Evolutionary conservation across 768 basidiomycete genomes (phyloP).

Genomic region (Amanita brunnescens): DNA sequence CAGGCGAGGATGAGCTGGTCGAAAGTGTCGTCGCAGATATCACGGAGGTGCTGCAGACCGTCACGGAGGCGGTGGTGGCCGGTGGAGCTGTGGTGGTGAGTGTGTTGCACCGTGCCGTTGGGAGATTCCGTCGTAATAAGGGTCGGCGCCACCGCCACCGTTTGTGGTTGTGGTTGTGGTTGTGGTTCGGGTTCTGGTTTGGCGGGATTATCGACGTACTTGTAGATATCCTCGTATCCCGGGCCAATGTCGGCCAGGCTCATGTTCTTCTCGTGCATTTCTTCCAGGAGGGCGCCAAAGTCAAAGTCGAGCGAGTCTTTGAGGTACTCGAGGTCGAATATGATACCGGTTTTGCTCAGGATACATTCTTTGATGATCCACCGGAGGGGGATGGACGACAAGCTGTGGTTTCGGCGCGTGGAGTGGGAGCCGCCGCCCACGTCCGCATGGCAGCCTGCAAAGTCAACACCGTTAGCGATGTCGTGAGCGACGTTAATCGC

Average conservation of each 20-base stretch:
- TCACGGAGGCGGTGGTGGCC: neutral
- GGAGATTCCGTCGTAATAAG: neutral
- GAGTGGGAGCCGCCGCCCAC: constrained; percentile 22
- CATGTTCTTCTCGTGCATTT: neutral
- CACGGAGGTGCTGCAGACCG: neutral
- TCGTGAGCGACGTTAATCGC: no score
- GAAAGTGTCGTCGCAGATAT: neutral
- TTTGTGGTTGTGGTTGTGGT: no score
- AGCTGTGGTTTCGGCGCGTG: constrained; percentile 12
- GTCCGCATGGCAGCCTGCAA: constrained; percentile 24
- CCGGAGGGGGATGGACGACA: constrained; percentile 32
- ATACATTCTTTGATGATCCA: constrained; percentile 56
- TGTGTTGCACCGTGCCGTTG: neutral
- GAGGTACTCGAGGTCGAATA: constrained; percentile 29
- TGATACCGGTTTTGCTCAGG: constrained; percentile 32
- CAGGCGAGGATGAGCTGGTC: neutral
- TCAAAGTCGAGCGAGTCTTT: constrained; percentile 20
- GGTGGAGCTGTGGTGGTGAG: neutral
- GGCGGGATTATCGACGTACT: neutral
- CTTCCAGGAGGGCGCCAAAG: neutral
- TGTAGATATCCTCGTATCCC: constrained; percentile 16
- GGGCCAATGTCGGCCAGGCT: neutral
- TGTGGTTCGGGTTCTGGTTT: no score
- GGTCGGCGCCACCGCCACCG: neutral
- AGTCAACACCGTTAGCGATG: no score